A percentile compares a stretch with the other conserved stretches of the same genome.
Evolutionary conservation across 2,329 filamentous ascomycete species (phyloP).

Genomic region (Clarireedia paspali): DNA sequence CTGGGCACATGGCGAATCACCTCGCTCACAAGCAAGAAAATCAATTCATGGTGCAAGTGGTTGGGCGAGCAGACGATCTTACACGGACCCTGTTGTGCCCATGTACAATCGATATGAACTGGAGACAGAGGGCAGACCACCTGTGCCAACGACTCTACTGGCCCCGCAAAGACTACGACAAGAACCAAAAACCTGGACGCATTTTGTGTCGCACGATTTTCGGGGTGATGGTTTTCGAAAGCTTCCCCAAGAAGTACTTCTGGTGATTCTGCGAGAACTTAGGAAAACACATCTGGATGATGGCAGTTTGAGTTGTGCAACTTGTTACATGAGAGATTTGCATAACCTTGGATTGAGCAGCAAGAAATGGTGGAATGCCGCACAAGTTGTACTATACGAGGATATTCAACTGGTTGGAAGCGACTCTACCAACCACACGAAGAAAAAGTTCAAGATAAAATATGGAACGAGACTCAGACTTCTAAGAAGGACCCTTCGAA

Average conservation of each 20-base stretch:
- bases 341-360: constrained; percentile 43
- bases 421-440: constrained; percentile 44
- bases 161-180: constrained; percentile 3
- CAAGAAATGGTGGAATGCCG: constrained; percentile 44
- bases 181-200: constrained; percentile 13
- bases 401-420: constrained; percentile 50
- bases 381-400: constrained; percentile 37
- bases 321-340: constrained; percentile 57
- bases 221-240: constrained; percentile 46
- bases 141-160: constrained; percentile 1
- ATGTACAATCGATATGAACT: constrained; percentile 10
- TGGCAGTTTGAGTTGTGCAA: constrained; percentile 48
- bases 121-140: constrained; percentile 8
- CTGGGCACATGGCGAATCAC: constrained; percentile 5
- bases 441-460: constrained; percentile 47
- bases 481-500: constrained; percentile 49
- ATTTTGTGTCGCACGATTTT: constrained; percentile 1
- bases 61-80: constrained; percentile 3
- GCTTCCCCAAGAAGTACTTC: constrained; percentile 51
- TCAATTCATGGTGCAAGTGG: background rate
- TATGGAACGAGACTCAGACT: constrained; percentile 47
- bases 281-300: constrained; percentile 42
- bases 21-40: constrained; percentile 4
- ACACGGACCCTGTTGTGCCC: constrained; percentile 15
- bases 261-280: constrained; percentile 47